Conservation (phyloP, 768 basidiomycete species). For the Pleurotus djamor region DNA sequence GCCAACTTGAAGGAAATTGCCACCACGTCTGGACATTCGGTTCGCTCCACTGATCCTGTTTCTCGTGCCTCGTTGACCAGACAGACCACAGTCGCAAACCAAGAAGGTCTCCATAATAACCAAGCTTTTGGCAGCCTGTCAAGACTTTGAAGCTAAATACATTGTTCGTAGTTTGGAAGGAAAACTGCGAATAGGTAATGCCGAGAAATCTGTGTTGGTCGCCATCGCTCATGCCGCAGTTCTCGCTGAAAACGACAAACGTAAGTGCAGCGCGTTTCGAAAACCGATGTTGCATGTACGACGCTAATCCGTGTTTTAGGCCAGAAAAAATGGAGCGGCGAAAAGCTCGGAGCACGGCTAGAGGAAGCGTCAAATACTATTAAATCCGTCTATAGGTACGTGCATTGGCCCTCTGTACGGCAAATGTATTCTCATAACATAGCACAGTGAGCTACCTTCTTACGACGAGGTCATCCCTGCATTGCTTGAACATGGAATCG, state of each 20-base stretch:
- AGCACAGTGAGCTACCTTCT: conserved; percentile 81
- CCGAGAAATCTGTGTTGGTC: conserved; percentile 93
- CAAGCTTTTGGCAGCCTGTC: conserved; percentile 89
- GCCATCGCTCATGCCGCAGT: conserved; percentile 92
- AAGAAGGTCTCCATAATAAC: conserved; percentile 97
- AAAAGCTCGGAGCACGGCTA: conserved; percentile 67
- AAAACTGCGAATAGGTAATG: conserved; percentile 95
- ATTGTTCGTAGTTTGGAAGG: conserved; percentile 95
- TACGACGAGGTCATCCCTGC: conserved; percentile 94
- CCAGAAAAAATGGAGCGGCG: conserved; percentile 70
- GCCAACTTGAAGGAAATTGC: conserved; percentile 91
- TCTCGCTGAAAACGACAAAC: conserved; percentile 70
- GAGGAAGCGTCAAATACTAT: conserved; percentile 77
- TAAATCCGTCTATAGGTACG: conserved; percentile 91
- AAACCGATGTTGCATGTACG: conserved; percentile 6
- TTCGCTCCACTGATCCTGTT: conserved; percentile 23
- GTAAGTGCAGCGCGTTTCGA: conserved; percentile 26
- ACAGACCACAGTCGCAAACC: conserved; percentile 69
- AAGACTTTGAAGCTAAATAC: conserved; percentile 92
- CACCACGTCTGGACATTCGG: conserved; percentile 77
- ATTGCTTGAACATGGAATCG: conserved; percentile 75
- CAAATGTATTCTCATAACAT: conserved; percentile 1
- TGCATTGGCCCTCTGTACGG: not conserved
- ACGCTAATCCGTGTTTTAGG: conserved; percentile 32
- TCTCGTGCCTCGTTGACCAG: not conserved